Evolutionary conservation across 2,329 filamentous ascomycete species (phyloP).

Genomic region (Fusarium annulatum): DNA sequence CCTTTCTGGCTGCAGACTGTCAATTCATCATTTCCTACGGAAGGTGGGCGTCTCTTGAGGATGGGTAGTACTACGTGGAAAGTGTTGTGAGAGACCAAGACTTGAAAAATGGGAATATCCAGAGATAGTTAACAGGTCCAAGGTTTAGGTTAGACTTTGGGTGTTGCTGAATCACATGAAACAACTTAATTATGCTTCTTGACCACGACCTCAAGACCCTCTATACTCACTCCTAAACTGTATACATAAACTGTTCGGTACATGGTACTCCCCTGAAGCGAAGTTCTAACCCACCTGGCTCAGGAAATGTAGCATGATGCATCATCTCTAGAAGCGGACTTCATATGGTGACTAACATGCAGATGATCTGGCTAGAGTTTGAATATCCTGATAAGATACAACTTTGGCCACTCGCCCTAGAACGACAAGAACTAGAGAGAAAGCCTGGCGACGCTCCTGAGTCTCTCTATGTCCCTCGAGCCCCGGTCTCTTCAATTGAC

Average conservation of each 20-base stretch:
- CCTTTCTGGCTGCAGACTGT: constrained; percentile 22
- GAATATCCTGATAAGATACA: background rate
- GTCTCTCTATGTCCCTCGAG: background rate
- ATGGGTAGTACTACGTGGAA: background rate
- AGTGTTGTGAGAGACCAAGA: background rate
- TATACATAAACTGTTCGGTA: background rate
- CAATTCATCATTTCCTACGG: background rate
- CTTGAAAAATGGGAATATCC: background rate
- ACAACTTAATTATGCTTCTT: constrained; percentile 1
- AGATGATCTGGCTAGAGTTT: background rate
- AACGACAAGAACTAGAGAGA: background rate
- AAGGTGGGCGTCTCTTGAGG: constrained; percentile 2
- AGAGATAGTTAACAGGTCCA: background rate
- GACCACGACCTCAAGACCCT: background rate
- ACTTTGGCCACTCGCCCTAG: background rate
- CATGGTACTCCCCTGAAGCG: background rate
- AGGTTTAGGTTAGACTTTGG: background rate
- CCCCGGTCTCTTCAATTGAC: background rate
- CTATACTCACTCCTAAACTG: background rate
- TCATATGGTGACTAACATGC: background rate
- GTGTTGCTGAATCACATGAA: background rate
- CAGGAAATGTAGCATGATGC: background rate
- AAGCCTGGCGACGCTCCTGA: background rate
- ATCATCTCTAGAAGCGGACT: background rate
- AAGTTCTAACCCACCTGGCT: background rate